Percentiles rank a stretch among this genome's conserved stretches.
Evolutionary conservation across 495 filamentous ascomycete genomes (phyloP).

Genomic region (Hypoxylon fragiforme): DNA sequence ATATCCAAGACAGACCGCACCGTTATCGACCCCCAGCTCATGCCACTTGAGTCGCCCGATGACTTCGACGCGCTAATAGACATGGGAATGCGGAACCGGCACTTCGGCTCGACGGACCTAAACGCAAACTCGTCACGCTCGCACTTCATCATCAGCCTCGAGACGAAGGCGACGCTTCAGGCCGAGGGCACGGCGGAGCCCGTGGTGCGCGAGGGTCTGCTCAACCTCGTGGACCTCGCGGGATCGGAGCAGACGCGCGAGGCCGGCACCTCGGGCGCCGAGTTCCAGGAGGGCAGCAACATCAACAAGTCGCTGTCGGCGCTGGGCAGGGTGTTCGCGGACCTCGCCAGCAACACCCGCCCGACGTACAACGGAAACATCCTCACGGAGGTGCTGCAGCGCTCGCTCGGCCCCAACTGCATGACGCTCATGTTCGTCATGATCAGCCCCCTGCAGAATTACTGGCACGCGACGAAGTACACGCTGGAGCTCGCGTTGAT

Average conservation of each 20-base stretch:
- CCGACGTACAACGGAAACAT: slow-evolving; percentile 91
- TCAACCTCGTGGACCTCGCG: slow-evolving; percentile 53
- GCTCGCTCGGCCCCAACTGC: slow-evolving; percentile 86
- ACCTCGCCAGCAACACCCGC: slow-evolving; percentile 68
- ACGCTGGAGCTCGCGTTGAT: slow-evolving; percentile 92
- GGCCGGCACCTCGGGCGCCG: slow-evolving; percentile 61
- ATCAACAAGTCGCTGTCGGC: slow-evolving; percentile 52
- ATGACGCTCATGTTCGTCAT: slow-evolving; percentile 99
- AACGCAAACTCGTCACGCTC: slow-evolving; percentile 53
- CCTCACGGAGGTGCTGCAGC: slow-evolving; percentile 92
- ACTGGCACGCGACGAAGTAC: slow-evolving; percentile 85
- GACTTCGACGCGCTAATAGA: slow-evolving; percentile 26
- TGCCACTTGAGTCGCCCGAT: not conserved
- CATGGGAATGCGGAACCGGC: slow-evolving; percentile 18
- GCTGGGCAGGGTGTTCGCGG: slow-evolving; percentile 49
- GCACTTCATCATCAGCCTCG: slow-evolving; percentile 51
- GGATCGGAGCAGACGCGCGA: slow-evolving; percentile 70
- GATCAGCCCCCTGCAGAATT: slow-evolving; percentile 83
- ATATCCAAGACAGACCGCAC: not conserved
- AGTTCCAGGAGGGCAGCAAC: slow-evolving; percentile 26
- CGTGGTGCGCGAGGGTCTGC: slow-evolving; percentile 65
- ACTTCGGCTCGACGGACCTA: slow-evolving; percentile 70
- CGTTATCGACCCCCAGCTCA: slow-evolving; percentile 9
- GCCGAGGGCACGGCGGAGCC: slow-evolving; percentile 61
- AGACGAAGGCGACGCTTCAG: slow-evolving; percentile 27